Conservation (phyloP, 805 yeast genomes). For the Danielozyma ontarioensis region DNA sequence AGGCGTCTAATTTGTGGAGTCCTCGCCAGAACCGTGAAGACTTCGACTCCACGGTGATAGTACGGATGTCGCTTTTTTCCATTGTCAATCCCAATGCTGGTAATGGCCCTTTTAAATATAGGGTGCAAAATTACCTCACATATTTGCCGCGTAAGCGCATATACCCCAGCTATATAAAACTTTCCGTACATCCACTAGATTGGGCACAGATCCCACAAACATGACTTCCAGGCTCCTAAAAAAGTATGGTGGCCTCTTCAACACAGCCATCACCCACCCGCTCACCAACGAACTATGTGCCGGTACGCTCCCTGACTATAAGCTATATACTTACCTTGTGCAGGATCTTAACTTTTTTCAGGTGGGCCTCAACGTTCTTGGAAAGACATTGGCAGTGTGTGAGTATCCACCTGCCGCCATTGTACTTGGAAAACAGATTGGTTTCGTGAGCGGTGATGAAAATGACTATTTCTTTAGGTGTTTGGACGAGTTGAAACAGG, state of each 20-base stretch:
- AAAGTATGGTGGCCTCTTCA: conserved; percentile 16
- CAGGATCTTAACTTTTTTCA: conserved; percentile 49
- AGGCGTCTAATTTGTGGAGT: conserved; percentile 15
- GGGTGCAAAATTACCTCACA: not conserved
- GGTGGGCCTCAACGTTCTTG: conserved; percentile 36
- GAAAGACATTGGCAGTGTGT: conserved; percentile 40
- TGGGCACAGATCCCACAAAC: too few species aligned
- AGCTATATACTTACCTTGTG: conserved; percentile 38
- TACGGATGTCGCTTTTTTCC: too few species aligned
- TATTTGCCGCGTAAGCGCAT: not conserved
- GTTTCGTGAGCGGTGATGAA: conserved; percentile 44
- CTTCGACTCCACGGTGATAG: too few species aligned
- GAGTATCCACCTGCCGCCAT: conserved; percentile 34
- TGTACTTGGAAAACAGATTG: conserved; percentile 44
- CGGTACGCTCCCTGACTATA: conserved; percentile 41
- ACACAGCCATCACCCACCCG: conserved; percentile 30
- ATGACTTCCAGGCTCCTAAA: too few species aligned
- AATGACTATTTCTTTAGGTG: conserved; percentile 38
- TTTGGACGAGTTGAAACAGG: conserved; percentile 17
- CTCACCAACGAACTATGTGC: conserved; percentile 41
- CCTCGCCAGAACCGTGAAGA: too few species aligned
- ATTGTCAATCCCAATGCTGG: too few species aligned
- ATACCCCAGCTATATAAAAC: not conserved
- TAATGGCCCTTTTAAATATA: too few species aligned
- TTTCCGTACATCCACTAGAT: too few species aligned